Conservation (phyloP, 2,329 filamentous ascomycete genomes). For the Phialemoniopsis sp. region DNA sequence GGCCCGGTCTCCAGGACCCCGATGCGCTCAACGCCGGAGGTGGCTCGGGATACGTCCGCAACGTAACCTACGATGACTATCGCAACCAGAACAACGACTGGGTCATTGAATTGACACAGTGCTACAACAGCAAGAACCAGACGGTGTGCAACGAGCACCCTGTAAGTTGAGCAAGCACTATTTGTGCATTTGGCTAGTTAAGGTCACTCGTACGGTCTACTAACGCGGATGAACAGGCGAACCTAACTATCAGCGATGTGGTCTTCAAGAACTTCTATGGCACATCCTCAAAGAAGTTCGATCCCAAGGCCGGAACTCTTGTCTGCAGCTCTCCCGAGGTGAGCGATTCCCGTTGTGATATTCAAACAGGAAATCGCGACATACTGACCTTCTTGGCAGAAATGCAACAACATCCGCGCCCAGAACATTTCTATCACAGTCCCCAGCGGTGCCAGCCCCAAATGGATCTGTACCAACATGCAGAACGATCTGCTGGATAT, state of each 20-base stretch:
- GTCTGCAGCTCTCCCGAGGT: conserved; percentile 43
- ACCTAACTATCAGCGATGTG: conserved; percentile 51
- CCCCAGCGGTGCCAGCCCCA: conserved; percentile 36
- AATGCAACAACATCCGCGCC: conserved; percentile 41
- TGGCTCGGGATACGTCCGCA: conserved; percentile 53
- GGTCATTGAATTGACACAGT: conserved; percentile 58
- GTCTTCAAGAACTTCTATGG: conserved; percentile 52
- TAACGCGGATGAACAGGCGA: conserved; percentile 8
- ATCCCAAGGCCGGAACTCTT: conserved; percentile 39
- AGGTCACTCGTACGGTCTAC: too few relatives aligned
- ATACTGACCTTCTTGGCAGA: background rate
- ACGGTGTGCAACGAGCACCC: conserved; percentile 26
- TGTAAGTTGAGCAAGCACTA: conserved; percentile 2
- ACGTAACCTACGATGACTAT: conserved; percentile 61
- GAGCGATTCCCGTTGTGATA: conserved; percentile 17
- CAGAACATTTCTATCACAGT: conserved; percentile 40
- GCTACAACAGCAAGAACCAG: conserved; percentile 39
- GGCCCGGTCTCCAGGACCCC: conserved; percentile 17
- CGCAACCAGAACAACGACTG: conserved; percentile 53
- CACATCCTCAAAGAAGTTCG: conserved; percentile 39
- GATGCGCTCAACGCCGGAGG: conserved; percentile 51
- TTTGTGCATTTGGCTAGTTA: too few relatives aligned
- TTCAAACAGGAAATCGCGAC: background rate
- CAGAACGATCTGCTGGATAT: conserved; percentile 3
- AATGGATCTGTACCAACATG: conserved; percentile 39